Evolutionary conservation across 2,329 filamentous ascomycete genomes (phyloP), one percentile per base, ranked within the genome.

Genomic region (Aspergillus costaricaensis): DNA sequence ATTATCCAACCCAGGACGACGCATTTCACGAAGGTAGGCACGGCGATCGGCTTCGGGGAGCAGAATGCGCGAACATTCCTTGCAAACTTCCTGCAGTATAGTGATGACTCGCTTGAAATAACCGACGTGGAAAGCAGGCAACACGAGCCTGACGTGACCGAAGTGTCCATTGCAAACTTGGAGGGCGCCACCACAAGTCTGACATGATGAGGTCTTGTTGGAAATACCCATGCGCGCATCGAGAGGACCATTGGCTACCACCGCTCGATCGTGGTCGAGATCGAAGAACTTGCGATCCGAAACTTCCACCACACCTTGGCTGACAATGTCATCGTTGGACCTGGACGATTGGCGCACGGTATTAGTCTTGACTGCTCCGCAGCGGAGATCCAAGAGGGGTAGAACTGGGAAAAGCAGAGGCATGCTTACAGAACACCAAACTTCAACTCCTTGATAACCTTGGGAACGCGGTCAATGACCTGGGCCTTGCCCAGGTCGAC

Each of bases 231-330:
- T 86, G 72, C 91, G 91, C 63, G 86, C 84, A 77, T 99, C 95
- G 65, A 98, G 86, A 47, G 94, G 91, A 48, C 95, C 95, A 81
- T 98, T 86, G 60, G 85, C 82, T 60, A 90, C 91, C 17, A 92
- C 87, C 55, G 85, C 85, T 72, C 92, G 88, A 71, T 88, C 88
- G 71, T 89, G 88, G 68, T 91, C 88, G 68, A 96, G 86, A 75
- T 99, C 92, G 82, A 96, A 99, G 63, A 98, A 88, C 76, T 93
- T 88, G 70, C 92, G 88, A 75, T 97, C 91, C n/a, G 91, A 96
- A 60, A 99, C 90, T 78, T 97, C 92, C 67, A 98, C 85, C 59
- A 97, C 92, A 64, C 91, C 92, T 78, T 99, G 95, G 73, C 94
- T 96, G 68, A 96, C 91, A 67, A 98, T 96, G 72, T 98, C 92